Evolutionary conservation across 805 yeast species (phyloP).

Genomic region (Blastobotrys chiropterorum): DNA sequence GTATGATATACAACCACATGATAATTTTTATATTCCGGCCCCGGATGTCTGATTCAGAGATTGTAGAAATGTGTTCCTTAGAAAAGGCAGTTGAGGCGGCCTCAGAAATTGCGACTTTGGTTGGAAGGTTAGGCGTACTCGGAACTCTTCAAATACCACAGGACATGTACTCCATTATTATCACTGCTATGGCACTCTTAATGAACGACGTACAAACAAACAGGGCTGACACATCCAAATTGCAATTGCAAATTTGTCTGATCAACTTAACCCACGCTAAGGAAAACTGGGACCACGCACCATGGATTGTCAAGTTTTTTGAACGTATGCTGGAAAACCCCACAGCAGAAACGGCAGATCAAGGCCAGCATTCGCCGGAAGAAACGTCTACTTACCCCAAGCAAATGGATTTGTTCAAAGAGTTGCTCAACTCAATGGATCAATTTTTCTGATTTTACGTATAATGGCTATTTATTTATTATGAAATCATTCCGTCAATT

Average conservation of each 20-base stretch:
- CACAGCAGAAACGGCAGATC: too few relatives aligned
- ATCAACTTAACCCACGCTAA: slow-evolving; percentile 10
- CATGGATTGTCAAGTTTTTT: slow-evolving; percentile 9
- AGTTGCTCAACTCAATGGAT: not conserved
- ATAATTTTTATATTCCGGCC: slow-evolving; percentile 12
- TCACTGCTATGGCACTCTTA: slow-evolving; percentile 11
- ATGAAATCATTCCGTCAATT: not conserved
- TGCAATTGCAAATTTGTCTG: slow-evolving; percentile 13
- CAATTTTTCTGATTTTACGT: not conserved
- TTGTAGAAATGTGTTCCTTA: slow-evolving; percentile 9
- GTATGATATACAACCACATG: slow-evolving; percentile 10
- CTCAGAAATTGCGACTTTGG: slow-evolving; percentile 2
- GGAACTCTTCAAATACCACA: slow-evolving; percentile 7
- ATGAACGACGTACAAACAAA: not conserved
- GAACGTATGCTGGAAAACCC: slow-evolving; percentile 1
- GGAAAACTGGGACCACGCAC: slow-evolving; percentile 17
- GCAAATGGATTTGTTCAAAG: not conserved
- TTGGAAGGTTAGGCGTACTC: slow-evolving; percentile 4
- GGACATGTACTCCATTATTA: slow-evolving; percentile 9
- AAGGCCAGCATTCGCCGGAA: too few relatives aligned
- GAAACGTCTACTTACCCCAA: not conserved
- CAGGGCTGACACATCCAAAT: not conserved
- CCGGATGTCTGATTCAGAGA: slow-evolving; percentile 6
- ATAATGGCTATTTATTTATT: too few relatives aligned
- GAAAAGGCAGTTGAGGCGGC: slow-evolving; percentile 11